phyloP scores from a whole-genome alignment of 1,284 basidiomycete species.

The Amylostereum chailletii region DNA sequence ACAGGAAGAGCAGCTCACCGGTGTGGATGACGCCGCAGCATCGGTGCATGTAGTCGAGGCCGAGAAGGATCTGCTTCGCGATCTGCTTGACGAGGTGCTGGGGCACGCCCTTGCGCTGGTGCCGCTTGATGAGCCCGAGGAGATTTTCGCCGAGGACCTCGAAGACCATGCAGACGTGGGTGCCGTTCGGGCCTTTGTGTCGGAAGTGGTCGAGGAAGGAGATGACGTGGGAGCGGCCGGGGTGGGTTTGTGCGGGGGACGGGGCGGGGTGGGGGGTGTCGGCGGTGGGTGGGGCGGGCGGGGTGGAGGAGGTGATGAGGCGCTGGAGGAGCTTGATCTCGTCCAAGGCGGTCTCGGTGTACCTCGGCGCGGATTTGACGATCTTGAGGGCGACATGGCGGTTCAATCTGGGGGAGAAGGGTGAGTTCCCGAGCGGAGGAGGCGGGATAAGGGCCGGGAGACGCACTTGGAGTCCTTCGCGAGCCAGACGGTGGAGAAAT shows the following conservation, averaged over 20 bases:
- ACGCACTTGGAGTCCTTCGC: slow-evolving; percentile 79
- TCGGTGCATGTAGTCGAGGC: slow-evolving; percentile 95
- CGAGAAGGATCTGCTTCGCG: slow-evolving; percentile 91
- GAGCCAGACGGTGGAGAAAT: slow-evolving; percentile 94
- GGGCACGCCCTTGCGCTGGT: slow-evolving; percentile 92
- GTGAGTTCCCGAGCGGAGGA: slow-evolving; percentile 2
- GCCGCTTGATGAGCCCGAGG: slow-evolving; percentile 95
- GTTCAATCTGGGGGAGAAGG: slow-evolving; percentile 53
- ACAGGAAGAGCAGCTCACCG: slow-evolving; percentile 31
- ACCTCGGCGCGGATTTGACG: slow-evolving; percentile 94
- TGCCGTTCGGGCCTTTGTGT: slow-evolving; percentile 94
- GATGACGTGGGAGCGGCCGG: slow-evolving; percentile 82
- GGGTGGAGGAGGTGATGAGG: slow-evolving; percentile 81
- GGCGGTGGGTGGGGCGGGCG: slow-evolving; percentile 44
- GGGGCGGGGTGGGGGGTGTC: slow-evolving; percentile 49
- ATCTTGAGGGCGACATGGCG: slow-evolving; percentile 98
- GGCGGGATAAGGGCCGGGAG: slow-evolving; percentile 4
- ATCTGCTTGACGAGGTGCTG: slow-evolving; percentile 94
- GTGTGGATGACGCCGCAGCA: slow-evolving; percentile 95
- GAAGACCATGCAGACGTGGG: slow-evolving; percentile 99
- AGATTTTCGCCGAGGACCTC: slow-evolving; percentile 98
- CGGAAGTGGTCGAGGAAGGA: slow-evolving; percentile 96
- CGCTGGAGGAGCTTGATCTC: slow-evolving; percentile 98
- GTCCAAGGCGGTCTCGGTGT: slow-evolving; percentile 97
- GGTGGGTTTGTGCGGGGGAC: slow-evolving; percentile 62